Evolutionary conservation across 805 yeast genomes (phyloP), one percentile per base, ranked within the genome.

Genomic region (Kluyveromyces dobzhanskii): DNA sequence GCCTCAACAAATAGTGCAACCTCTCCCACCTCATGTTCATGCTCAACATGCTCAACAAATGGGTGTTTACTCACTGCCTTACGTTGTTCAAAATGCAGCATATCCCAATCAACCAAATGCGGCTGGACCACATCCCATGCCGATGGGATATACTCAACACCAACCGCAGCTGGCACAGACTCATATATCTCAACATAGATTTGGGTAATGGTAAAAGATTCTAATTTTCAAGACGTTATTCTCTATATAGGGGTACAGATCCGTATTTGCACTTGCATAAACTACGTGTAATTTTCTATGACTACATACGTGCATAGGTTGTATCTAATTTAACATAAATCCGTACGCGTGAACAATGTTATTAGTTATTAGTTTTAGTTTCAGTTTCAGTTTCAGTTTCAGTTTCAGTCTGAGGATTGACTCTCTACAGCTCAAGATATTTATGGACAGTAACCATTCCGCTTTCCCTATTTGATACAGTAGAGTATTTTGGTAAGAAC

Each of bases 361-460:
- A 21, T 21, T 21, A 21, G 6, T 21, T 21, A 21, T 21, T 21
- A 21, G n/a, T n/a, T n/a, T n/a, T n/a, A n/a, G n/a, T n/a, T n/a
- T n/a, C n/a, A n/a, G n/a, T n/a, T n/a, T n/a, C n/a, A n/a, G n/a
- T n/a, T n/a, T n/a, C n/a, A n/a, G n/a, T n/a, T n/a, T n/a, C n/a
- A n/a, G n/a, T n/a, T n/a, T n/a, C n/a, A n/a, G n/a, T n/a, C n/a
- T n/a, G n/a, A n/a, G n/a, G n/a, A n/a, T n/a, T n/a, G n/a, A n/a
- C n/a, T 16, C 3, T 17, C 55, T 50, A 71, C 19, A 74, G 44
- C 45, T 62, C 72, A 40, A 80, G 53, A 45, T 66, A 69, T 45
- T 70, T 68, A 32, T 67, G 64, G 18, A 82, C 70, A 41, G 74
- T 70, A 2, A 86, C 81, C 47, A 87, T 57, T 0, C 96, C 96